A percentile compares a stretch with the other conserved stretches of the same genome.
Evolutionary conservation across 768 basidiomycete genomes (phyloP).

Genomic region (Rhodosporidiobolus sp.): DNA sequence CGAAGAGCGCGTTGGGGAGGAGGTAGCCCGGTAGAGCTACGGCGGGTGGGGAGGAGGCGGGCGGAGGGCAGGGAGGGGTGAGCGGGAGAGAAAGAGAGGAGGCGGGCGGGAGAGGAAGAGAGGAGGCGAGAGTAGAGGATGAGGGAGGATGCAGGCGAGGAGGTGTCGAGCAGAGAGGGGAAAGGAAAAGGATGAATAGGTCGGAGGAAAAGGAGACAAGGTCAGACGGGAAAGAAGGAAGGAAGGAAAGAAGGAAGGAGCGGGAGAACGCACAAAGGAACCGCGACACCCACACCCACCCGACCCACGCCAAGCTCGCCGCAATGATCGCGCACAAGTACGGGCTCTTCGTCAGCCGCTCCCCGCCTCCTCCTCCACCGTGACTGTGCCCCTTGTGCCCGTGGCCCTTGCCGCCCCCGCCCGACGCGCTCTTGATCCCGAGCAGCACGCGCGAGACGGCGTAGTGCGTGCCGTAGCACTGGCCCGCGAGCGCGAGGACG

Average conservation of each 20-base stretch:
- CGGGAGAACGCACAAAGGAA: slow-evolving; percentile 60
- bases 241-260: not conserved
- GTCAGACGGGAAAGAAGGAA: no score
- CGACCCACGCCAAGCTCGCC: slow-evolving; percentile 81
- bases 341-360: slow-evolving; percentile 77
- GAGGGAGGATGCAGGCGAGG: no score
- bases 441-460: slow-evolving; percentile 80
- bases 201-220: no score
- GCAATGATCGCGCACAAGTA: slow-evolving; percentile 90
- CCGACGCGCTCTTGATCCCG: slow-evolving; percentile 48
- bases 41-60: not conserved
- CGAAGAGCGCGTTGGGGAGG: slow-evolving; percentile 72
- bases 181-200: no score
- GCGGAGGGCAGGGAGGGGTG: not conserved
- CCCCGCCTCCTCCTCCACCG: slow-evolving; percentile 51
- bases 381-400: slow-evolving; percentile 44
- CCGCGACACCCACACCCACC: slow-evolving; percentile 73
- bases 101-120: not conserved
- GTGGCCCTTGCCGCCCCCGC: slow-evolving; percentile 49
- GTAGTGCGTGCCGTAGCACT: slow-evolving; percentile 92
- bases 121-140: not conserved
- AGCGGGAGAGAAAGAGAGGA: not conserved
- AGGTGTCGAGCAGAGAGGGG: no score
- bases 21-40: slow-evolving; percentile 74
- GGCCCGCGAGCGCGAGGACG: slow-evolving; percentile 72